These are phyloP conservation scores for Pythium utonaiense DNA, from an alignment of 352 stramenopile genomes.

Conservation along the genomic window DNA sequence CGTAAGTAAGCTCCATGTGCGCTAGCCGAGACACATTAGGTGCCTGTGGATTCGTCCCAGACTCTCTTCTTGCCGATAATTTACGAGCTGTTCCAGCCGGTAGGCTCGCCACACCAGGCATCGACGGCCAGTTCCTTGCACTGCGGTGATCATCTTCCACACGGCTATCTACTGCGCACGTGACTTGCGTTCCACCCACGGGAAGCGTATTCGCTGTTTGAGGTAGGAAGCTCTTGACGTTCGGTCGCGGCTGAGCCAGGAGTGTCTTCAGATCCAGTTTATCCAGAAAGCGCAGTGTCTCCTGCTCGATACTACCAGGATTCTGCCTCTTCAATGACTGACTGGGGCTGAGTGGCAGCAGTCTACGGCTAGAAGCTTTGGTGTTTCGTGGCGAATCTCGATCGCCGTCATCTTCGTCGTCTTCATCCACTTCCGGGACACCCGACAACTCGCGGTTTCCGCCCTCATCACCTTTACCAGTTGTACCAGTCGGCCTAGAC, in stretches of 20 bases:
- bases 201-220: not conserved
- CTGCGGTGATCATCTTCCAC: conserved; percentile 6
- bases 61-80: conserved; percentile 10
- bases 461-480: conserved; percentile 13
- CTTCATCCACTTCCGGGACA: conserved; percentile 24
- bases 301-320: conserved; percentile 27
- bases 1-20: conserved; percentile 65
- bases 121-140: not conserved
- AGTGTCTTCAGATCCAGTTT: conserved; percentile 62
- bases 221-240: conserved; percentile 32
- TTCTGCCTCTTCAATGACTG: not conserved
- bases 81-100: not conserved
- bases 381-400: not conserved
- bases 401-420: conserved; percentile 23
- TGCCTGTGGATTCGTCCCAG: not conserved
- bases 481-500: conserved; percentile 17
- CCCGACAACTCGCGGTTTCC: conserved; percentile 12
- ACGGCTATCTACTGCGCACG: not conserved
- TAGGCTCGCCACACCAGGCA: not conserved
- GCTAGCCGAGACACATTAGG: conserved; percentile 31
- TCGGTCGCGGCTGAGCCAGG: conserved; percentile 49
- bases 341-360: not conserved
- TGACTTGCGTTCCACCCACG: conserved; percentile 4
- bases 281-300: conserved; percentile 55
- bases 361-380: not conserved